phyloP scores from a whole-genome alignment of 2,329 filamentous ascomycete genomes.

The Colletotrichum tabaci region DNA sequence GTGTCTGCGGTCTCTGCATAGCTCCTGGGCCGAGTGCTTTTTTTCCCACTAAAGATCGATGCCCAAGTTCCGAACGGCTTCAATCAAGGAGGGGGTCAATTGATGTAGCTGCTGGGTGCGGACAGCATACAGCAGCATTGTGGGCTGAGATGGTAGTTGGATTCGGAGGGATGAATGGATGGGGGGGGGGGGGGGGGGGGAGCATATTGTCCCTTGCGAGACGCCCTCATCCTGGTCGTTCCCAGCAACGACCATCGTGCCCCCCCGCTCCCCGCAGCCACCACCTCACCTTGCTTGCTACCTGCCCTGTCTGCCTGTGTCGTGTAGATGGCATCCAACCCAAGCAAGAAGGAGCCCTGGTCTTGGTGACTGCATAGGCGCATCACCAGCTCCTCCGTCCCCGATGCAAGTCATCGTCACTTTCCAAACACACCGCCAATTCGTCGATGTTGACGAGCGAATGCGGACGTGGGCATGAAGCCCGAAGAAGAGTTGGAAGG shows the following conservation, averaged over 20 bases:
- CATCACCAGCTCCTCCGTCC: conserved; percentile 20
- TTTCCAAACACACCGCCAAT: conserved; percentile 29
- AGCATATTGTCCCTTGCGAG: conserved; percentile 6
- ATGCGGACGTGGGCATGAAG: conserved; percentile 21
- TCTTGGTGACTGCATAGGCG: conserved; percentile 16
- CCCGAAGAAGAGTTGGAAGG: background rate
- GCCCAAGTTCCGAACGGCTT: conserved; percentile 15
- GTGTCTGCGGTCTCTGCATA: background rate
- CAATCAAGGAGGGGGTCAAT: background rate
- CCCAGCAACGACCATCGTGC: background rate
- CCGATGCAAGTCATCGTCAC: conserved; percentile 39
- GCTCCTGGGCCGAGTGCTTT: background rate
- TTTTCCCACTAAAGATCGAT: conserved; percentile 11
- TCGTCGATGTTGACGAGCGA: background rate
- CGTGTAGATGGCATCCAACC: no score
- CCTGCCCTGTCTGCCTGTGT: background rate
- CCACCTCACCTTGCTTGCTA: background rate
- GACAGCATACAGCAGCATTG: no score
- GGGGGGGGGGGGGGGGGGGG: no score
- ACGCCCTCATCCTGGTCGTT: background rate
- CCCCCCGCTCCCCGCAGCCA: background rate
- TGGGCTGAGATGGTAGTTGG: background rate
- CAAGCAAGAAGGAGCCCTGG: background rate
- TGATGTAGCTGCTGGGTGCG: background rate
- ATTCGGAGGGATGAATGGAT: background rate